phyloP scores from a whole-genome alignment of 2,329 filamentous ascomycete genomes.

The Dactylellina parvicollis region DNA sequence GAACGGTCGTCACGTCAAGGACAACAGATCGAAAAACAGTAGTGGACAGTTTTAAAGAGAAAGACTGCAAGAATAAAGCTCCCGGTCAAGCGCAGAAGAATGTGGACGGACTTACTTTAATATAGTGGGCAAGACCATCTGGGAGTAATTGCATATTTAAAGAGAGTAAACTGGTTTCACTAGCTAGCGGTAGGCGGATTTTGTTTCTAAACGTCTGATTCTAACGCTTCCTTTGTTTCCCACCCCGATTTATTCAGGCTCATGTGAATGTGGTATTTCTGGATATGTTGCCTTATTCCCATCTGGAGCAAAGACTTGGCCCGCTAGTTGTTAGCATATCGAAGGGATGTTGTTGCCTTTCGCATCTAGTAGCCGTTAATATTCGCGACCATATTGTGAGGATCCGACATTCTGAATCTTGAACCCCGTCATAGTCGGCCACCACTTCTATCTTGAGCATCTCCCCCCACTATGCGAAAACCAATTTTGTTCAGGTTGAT shows the following conservation, averaged over 20 bases:
- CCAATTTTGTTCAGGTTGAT: neutral
- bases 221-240: conserved; percentile 20
- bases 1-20: neutral
- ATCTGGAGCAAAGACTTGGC: conserved; percentile 18
- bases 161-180: conserved; percentile 8
- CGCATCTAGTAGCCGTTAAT: conserved; percentile 47
- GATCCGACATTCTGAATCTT: conserved; percentile 36
- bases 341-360: conserved; percentile 46
- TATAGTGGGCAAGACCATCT: conserved; percentile 16
- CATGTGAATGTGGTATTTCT: conserved; percentile 34
- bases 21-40: conserved; percentile 7
- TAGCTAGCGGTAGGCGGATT: neutral
- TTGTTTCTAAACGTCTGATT: conserved; percentile 43
- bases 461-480: neutral
- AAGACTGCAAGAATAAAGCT: conserved; percentile 27
- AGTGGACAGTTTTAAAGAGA: neutral
- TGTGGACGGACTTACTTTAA: conserved; percentile 29
- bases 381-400: conserved; percentile 7
- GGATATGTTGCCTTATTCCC: conserved; percentile 38
- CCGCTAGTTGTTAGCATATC: conserved; percentile 14
- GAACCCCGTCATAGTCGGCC: conserved; percentile 15
- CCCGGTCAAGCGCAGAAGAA: conserved; percentile 7
- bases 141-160: neutral
- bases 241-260: conserved; percentile 9
- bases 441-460: conserved; percentile 22